These are phyloP conservation scores for Trametes elegans DNA, from an alignment of 768 basidiomycete genomes.

Conservation along the genomic window DNA sequence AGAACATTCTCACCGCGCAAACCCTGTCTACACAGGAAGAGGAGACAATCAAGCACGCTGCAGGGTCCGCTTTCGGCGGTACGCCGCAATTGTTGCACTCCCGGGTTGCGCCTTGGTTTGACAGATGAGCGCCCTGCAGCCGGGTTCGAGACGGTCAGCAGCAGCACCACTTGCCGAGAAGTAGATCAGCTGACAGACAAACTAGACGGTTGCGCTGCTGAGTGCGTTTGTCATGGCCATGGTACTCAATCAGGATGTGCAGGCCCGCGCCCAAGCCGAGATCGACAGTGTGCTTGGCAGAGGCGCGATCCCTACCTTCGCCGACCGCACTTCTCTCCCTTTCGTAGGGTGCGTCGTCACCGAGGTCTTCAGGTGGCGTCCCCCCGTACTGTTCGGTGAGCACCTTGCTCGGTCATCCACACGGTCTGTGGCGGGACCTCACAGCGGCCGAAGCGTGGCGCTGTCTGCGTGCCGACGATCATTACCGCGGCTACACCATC, in stretches of 20 bases:
- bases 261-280: constrained; percentile 30
- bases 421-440: neutral
- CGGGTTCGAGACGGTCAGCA: neutral
- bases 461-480: no score
- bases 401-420: neutral
- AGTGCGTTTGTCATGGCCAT: constrained; percentile 25
- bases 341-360: constrained; percentile 16
- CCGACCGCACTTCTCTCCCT: constrained; percentile 9
- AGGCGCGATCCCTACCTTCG: constrained; percentile 3
- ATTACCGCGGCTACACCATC: constrained; percentile 13
- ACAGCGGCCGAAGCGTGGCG: no score
- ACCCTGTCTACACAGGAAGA: no score
- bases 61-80: no score
- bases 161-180: neutral
- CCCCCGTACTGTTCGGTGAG: neutral
- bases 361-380: constrained; percentile 11
- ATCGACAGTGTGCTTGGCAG: constrained; percentile 33
- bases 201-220: neutral
- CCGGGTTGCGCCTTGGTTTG: no score
- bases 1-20: no score
- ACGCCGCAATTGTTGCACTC: no score
- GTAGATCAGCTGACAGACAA: no score
- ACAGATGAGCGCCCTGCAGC: neutral
- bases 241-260: constrained; percentile 32
- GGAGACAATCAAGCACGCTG: no score